Evolutionary conservation across 1,284 basidiomycete genomes (phyloP).

Genomic region (Gomphus bonarii): DNA sequence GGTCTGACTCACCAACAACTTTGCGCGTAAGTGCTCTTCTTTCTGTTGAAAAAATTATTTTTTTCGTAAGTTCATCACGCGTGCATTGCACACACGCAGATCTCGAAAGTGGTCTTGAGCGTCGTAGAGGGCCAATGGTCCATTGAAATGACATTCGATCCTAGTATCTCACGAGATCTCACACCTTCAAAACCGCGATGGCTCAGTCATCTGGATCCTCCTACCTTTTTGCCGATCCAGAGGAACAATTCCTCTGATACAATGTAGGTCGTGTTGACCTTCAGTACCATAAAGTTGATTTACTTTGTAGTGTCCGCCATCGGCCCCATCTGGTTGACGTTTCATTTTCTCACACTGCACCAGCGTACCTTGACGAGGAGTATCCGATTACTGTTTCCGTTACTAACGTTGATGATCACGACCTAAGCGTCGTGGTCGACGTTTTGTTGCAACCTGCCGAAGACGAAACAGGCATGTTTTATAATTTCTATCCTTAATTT

Average conservation of each 20-base stretch:
- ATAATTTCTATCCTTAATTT: neutral
- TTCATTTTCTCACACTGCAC: constrained; percentile 43
- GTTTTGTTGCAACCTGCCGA: constrained; percentile 69
- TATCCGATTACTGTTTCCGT: constrained; percentile 62
- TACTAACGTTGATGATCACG: constrained; percentile 55
- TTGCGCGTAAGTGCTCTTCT: constrained; percentile 33
- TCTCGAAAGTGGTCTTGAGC: constrained; percentile 39
- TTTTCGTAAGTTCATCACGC: neutral
- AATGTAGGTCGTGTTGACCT: constrained; percentile 27
- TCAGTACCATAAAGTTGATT: neutral
- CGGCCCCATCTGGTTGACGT: constrained; percentile 50
- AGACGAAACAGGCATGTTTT: constrained; percentile 56
- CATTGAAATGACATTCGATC: constrained; percentile 47
- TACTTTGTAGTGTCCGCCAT: constrained; percentile 43
- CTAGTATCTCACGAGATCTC: constrained; percentile 26
- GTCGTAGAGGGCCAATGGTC: constrained; percentile 52
- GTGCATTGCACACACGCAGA: constrained; percentile 23
- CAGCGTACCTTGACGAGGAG: constrained; percentile 70
- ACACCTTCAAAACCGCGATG: constrained; percentile 32
- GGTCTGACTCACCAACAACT: constrained; percentile 34
- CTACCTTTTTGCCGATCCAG: constrained; percentile 40
- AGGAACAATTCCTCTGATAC: constrained; percentile 38
- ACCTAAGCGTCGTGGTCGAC: constrained; percentile 59
- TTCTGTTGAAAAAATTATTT: neutral
- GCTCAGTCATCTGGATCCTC: constrained; percentile 43